These are phyloP conservation scores for Nemania abortiva DNA, from an alignment of 2,329 filamentous ascomycete species.

Conservation along the genomic window DNA sequence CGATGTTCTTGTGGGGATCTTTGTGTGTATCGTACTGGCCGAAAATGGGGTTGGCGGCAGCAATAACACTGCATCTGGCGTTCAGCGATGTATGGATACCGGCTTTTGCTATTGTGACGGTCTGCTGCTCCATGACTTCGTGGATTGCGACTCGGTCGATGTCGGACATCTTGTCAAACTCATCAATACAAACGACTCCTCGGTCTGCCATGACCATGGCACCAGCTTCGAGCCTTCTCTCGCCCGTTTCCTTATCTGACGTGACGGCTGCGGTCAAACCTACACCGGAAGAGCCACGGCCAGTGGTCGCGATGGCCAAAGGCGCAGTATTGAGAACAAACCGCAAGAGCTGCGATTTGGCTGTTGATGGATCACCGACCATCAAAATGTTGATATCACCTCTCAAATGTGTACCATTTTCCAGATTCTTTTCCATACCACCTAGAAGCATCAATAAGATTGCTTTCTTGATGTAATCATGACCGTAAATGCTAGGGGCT, in stretches of 20 bases:
- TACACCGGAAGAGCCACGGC: slow-evolving; percentile 95
- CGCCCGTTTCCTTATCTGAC: slow-evolving; percentile 95
- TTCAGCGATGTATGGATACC: slow-evolving; percentile 98
- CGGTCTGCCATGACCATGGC: slow-evolving; percentile 98
- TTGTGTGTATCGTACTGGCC: slow-evolving; percentile 99
- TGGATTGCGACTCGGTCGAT: slow-evolving; percentile 98
- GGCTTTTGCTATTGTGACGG: slow-evolving; percentile 97
- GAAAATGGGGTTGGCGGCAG: slow-evolving; percentile 96
- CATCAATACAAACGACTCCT: slow-evolving; percentile 98
- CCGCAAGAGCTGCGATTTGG: slow-evolving; percentile 96
- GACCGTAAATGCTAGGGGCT: slow-evolving; percentile 95
- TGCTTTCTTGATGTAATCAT: slow-evolving; percentile 97
- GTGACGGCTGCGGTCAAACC: slow-evolving; percentile 98
- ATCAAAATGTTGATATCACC: slow-evolving; percentile 99
- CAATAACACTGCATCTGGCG: slow-evolving; percentile 94
- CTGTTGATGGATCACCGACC: slow-evolving; percentile 98
- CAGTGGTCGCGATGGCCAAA: slow-evolving; percentile 95
- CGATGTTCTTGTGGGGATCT: slow-evolving; percentile 98
- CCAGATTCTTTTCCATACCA: slow-evolving; percentile 97
- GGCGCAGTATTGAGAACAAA: slow-evolving; percentile 98
- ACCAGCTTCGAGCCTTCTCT: slow-evolving; percentile 93
- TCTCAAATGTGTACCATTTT: slow-evolving; percentile 96
- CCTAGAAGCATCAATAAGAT: slow-evolving; percentile 95
- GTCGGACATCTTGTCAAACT: slow-evolving; percentile 99
- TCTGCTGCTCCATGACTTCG: slow-evolving; percentile 99